phyloP scores from a whole-genome alignment of 2,329 filamentous ascomycete genomes.

The Mycosphaerella arachidis region DNA sequence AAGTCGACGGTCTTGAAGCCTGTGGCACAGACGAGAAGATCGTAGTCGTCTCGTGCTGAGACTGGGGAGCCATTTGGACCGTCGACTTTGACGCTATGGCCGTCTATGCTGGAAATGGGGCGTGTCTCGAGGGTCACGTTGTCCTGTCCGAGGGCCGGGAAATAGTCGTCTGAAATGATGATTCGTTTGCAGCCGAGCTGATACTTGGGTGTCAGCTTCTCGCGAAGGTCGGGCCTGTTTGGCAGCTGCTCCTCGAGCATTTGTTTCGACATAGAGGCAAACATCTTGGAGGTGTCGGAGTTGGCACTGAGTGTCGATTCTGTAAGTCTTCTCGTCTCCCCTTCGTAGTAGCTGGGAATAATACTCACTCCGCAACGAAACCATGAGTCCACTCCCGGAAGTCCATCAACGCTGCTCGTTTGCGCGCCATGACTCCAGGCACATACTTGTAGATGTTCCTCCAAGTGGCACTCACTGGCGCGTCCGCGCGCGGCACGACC shows the following conservation, averaged over 20 bases:
- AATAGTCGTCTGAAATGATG: slow-evolving; percentile 55
- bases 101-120: slow-evolving; percentile 45
- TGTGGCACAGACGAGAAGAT: slow-evolving; percentile 55
- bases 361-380: slow-evolving; percentile 30
- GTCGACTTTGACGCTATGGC: slow-evolving; percentile 45
- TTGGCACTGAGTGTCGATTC: slow-evolving; percentile 31
- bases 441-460: slow-evolving; percentile 47
- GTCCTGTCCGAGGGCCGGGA: slow-evolving; percentile 43
- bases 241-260: slow-evolving; percentile 46
- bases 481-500: slow-evolving; percentile 52
- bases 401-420: slow-evolving; percentile 52
- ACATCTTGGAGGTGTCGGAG: slow-evolving; percentile 39
- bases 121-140: slow-evolving; percentile 52
- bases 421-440: slow-evolving; percentile 48
- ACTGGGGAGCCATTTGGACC: slow-evolving; percentile 24
- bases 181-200: slow-evolving; percentile 53
- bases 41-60: slow-evolving; percentile 40
- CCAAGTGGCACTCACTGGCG: slow-evolving; percentile 41
- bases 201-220: slow-evolving; percentile 52
- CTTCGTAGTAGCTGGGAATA: neutral
- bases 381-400: slow-evolving; percentile 48
- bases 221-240: slow-evolving; percentile 48
- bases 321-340: too few relatives aligned
- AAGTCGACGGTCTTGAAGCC: slow-evolving; percentile 58
- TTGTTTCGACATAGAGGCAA: slow-evolving; percentile 34